These are phyloP conservation scores for Cenococcum geophilum DNA, from an alignment of 495 filamentous ascomycete species.

Conservation along the genomic window DNA sequence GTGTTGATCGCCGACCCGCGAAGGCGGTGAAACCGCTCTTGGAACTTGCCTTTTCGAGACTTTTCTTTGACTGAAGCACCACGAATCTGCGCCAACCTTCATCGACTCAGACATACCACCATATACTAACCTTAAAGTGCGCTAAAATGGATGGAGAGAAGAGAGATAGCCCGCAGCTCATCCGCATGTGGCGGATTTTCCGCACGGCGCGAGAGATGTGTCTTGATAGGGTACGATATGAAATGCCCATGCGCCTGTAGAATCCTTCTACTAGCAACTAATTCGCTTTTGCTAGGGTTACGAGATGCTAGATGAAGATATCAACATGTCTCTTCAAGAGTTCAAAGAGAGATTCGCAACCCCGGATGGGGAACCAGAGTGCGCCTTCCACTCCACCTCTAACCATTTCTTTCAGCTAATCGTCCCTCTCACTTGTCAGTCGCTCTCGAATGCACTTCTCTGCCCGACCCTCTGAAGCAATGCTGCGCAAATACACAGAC, in stretches of 20 bases:
- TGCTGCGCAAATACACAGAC: slow-evolving; percentile 76
- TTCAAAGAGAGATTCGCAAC: slow-evolving; percentile 65
- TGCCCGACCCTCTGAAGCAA: slow-evolving; percentile 69
- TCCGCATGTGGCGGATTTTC: slow-evolving; percentile 35
- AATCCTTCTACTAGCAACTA: not conserved
- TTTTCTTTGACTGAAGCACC: slow-evolving; percentile 13
- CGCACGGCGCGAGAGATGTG: slow-evolving; percentile 39
- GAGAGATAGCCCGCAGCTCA: slow-evolving; percentile 16
- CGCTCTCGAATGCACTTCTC: slow-evolving; percentile 80
- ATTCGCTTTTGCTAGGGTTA: slow-evolving; percentile 61
- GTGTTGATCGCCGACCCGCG: slow-evolving; percentile 1
- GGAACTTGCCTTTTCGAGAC: not conserved
- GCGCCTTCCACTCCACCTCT: slow-evolving; percentile 31
- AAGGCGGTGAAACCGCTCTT: not conserved
- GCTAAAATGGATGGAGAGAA: slow-evolving; percentile 20
- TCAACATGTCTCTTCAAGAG: slow-evolving; percentile 68
- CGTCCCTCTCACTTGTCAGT: slow-evolving; percentile 41
- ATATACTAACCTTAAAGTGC: not conserved
- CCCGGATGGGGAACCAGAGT: slow-evolving; percentile 64
- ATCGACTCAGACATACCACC: not conserved
- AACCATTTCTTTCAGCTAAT: not conserved
- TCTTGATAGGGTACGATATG: slow-evolving; percentile 32
- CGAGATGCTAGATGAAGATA: slow-evolving; percentile 81
- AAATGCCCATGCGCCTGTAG: slow-evolving; percentile 7
- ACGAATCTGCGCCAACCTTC: not conserved